A percentile compares a stretch with the other conserved stretches of the same genome.
These are phyloP conservation scores for Lanmaoa rubissima DNA, from an alignment of 768 basidiomycete genomes.

Conservation along the genomic window DNA sequence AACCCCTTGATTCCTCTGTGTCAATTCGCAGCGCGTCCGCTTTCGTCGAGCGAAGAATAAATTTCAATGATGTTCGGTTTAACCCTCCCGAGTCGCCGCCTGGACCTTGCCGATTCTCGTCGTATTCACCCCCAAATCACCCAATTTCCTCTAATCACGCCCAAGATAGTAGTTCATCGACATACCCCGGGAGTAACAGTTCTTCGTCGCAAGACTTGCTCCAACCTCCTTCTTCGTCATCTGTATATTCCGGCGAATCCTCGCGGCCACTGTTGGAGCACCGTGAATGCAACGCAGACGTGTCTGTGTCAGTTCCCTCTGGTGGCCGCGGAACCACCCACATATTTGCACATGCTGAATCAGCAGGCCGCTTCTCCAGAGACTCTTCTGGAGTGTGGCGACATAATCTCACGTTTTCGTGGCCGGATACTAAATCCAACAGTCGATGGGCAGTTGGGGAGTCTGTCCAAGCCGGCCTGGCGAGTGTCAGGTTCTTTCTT, in stretches of 20 bases:
- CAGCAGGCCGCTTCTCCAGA: constrained; percentile 54
- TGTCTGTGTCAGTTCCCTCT: constrained; percentile 8
- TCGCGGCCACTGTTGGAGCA: constrained; percentile 26
- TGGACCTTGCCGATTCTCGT: constrained; percentile 16
- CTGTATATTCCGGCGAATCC: constrained; percentile 26
- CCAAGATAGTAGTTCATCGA: constrained; percentile 18
- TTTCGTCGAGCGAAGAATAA: constrained; percentile 70
- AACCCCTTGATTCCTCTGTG: constrained; percentile 56
- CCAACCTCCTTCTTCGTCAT: constrained; percentile 19
- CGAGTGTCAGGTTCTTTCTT: constrained; percentile 66
- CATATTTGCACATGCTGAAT: constrained; percentile 56
- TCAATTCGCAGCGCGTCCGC: constrained; percentile 62
- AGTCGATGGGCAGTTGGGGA: constrained; percentile 81
- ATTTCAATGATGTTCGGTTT: constrained; percentile 44
- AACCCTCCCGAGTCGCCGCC: constrained; percentile 25
- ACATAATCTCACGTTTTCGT: constrained; percentile 66
- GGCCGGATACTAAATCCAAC: constrained; percentile 66
- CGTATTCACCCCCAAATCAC: constrained; percentile 21
- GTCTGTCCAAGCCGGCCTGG: constrained; percentile 63
- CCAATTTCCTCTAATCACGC: constrained; percentile 29
- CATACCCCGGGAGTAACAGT: constrained; percentile 1
- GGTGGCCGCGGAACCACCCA: constrained; percentile 40
- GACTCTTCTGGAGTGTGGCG: constrained; percentile 59
- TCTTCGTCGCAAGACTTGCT: constrained; percentile 25
- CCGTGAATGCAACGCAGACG: constrained; percentile 14